Percentiles rank a stretch among this genome's conserved stretches.
phyloP scores from a whole-genome alignment of 2,329 filamentous ascomycete species.

The Myriosclerotinia curreyana region DNA sequence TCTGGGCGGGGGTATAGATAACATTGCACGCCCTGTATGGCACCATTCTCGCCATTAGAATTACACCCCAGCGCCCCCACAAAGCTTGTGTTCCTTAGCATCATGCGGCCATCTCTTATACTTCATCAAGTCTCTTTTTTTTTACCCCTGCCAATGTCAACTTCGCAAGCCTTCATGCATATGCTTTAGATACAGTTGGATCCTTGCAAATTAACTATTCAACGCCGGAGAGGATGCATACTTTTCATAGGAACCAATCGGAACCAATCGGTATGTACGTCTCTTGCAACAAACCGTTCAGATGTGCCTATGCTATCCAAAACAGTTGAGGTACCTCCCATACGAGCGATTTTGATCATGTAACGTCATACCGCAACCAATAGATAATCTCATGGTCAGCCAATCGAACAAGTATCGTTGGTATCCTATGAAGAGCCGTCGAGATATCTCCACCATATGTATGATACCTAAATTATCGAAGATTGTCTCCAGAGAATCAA shows the following conservation, averaged over 20 bases:
- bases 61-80: neutral
- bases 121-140: neutral
- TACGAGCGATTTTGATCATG: neutral
- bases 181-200: neutral
- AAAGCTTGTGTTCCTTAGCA: slow-evolving; percentile 16
- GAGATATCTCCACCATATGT: neutral
- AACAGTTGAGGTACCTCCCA: neutral
- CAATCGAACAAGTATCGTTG: neutral
- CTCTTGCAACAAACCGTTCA: neutral
- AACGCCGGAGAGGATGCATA: neutral
- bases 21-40: slow-evolving; percentile 3
- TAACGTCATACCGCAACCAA: slow-evolving; percentile 5
- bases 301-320: neutral
- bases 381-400: neutral
- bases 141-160: slow-evolving; percentile 7
- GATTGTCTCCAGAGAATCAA: neutral
- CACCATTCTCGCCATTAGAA: too few species aligned
- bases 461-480: neutral
- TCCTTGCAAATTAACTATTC: slow-evolving; percentile 12
- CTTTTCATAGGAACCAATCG: neutral
- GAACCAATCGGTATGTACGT: slow-evolving; percentile 1
- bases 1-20: slow-evolving; percentile 4
- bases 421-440: neutral
- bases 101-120: neutral
- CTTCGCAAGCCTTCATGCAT: slow-evolving; percentile 11